phyloP scores from a whole-genome alignment of 805 yeast genomes.

The Saccharomyces jurei region DNA sequence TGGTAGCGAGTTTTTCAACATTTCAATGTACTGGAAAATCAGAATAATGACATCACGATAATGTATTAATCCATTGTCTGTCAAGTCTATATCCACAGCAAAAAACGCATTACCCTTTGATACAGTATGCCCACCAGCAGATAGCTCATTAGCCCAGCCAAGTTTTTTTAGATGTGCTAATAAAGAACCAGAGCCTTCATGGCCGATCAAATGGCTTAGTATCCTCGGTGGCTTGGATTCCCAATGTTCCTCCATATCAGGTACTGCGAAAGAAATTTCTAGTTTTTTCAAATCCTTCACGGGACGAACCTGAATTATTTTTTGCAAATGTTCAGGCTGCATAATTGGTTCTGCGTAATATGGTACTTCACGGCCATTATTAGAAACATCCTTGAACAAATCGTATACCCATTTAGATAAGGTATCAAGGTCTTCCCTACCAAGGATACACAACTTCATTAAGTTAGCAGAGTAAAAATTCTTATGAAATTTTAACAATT shows the following conservation, averaged over 20 bases:
- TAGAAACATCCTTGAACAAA: slow-evolving; percentile 55
- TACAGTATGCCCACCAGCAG: slow-evolving; percentile 62
- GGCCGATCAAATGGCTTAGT: slow-evolving; percentile 79
- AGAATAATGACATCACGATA: slow-evolving; percentile 53
- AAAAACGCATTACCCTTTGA: slow-evolving; percentile 64
- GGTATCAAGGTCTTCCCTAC: slow-evolving; percentile 68
- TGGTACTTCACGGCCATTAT: slow-evolving; percentile 32
- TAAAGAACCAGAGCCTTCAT: slow-evolving; percentile 84
- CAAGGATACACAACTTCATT: slow-evolving; percentile 80
- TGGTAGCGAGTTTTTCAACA: slow-evolving; percentile 52
- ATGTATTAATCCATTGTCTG: slow-evolving; percentile 58
- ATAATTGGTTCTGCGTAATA: slow-evolving; percentile 42
- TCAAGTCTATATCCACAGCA: slow-evolving; percentile 64
- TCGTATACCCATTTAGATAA: slow-evolving; percentile 64
- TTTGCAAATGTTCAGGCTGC: slow-evolving; percentile 41
- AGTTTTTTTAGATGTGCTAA: slow-evolving; percentile 57
- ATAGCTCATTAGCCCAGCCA: slow-evolving; percentile 74
- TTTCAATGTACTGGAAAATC: slow-evolving; percentile 64
- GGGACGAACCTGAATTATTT: slow-evolving; percentile 61
- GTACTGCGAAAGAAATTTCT: slow-evolving; percentile 62
- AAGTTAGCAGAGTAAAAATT: slow-evolving; percentile 73
- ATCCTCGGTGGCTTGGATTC: slow-evolving; percentile 62
- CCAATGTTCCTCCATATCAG: slow-evolving; percentile 68
- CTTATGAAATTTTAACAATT: slow-evolving; percentile 65
- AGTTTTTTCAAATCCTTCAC: slow-evolving; percentile 71